phyloP scores from a whole-genome alignment of 1,284 basidiomycete genomes.

The Cystobasidium slooffiae region DNA sequence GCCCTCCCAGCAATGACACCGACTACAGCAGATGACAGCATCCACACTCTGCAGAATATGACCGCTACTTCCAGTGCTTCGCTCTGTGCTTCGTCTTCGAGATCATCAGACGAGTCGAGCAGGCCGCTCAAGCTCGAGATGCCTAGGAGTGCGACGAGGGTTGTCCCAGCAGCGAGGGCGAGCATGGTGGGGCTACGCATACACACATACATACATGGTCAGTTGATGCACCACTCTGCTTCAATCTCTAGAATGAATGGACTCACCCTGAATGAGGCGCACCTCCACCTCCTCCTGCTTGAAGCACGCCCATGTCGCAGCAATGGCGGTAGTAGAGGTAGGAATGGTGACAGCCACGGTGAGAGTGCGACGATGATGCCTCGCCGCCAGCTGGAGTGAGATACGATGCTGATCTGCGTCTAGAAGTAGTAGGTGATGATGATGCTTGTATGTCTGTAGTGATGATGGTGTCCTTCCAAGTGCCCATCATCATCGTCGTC shows the following conservation, averaged over 20 bases:
- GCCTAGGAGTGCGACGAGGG: conserved; percentile 11
- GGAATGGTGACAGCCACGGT: not conserved
- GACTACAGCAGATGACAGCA: conserved; percentile 22
- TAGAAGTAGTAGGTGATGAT: not conserved
- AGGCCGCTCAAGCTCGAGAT: not conserved
- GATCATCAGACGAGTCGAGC: conserved; percentile 29
- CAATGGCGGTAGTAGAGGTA: not conserved
- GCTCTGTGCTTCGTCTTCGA: conserved; percentile 31
- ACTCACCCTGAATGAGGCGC: conserved; percentile 20
- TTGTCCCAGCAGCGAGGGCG: conserved; percentile 24
- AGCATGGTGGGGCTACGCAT: conserved; percentile 30
- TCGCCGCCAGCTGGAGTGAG: not conserved
- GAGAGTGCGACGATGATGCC: not conserved
- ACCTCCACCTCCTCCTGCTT: not conserved
- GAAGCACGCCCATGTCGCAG: conserved; percentile 1
- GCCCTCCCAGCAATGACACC: conserved; percentile 26
- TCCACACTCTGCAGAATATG: conserved; percentile 29
- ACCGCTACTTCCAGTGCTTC: conserved; percentile 23
- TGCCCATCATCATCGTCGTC: no score
- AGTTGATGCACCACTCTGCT: no score
- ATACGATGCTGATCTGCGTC: conserved; percentile 12
- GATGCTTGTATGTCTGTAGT: not conserved
- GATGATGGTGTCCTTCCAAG: not conserved
- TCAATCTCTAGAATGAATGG: no score
- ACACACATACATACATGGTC: no score